Conservation (phyloP, 129 eudicot genomes). For the Escallonia rubra region DNA sequence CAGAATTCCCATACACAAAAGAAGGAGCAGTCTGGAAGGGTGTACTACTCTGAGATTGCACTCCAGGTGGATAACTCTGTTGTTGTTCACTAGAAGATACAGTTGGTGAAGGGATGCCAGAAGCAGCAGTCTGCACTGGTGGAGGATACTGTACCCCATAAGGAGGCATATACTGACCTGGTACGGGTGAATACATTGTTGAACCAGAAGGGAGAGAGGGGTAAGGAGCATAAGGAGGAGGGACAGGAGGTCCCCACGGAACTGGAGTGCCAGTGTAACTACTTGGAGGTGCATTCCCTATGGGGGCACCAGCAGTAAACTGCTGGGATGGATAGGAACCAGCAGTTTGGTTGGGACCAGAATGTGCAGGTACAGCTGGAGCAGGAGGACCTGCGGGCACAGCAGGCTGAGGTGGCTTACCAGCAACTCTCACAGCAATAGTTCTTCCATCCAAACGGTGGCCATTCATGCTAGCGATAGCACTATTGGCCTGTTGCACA, state of each 20-base stretch:
- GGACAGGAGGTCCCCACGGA: constrained; percentile 59
- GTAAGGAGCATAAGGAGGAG: constrained; percentile 52
- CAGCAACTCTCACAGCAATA: constrained; percentile 84
- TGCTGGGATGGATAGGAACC: constrained; percentile 53
- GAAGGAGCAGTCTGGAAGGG: constrained; percentile 36
- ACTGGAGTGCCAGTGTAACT: constrained; percentile 44
- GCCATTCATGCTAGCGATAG: constrained; percentile 77
- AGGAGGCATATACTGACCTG: constrained; percentile 43
- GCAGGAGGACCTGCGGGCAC: constrained; percentile 57
- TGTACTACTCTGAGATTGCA: constrained; percentile 43
- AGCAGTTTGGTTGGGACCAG: constrained; percentile 24
- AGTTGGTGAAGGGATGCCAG: constrained; percentile 19
- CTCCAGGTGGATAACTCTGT: constrained; percentile 45
- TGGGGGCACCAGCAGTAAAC: constrained; percentile 39
- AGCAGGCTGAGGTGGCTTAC: constrained; percentile 76
- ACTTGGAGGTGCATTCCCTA: constrained; percentile 39
- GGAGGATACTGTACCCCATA: constrained; percentile 64
- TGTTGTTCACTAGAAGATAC: constrained; percentile 37
- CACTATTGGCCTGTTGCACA: constrained; percentile 70
- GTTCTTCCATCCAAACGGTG: constrained; percentile 66
- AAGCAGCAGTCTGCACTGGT: constrained; percentile 21
- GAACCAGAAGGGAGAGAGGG: constrained; percentile 64
- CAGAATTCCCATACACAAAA: constrained; percentile 35
- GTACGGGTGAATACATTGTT: constrained; percentile 38
- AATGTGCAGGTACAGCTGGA: constrained; percentile 29